These are phyloP conservation scores for Collybiopsis confluens DNA, from an alignment of 768 basidiomycete genomes.

Conservation along the genomic window DNA sequence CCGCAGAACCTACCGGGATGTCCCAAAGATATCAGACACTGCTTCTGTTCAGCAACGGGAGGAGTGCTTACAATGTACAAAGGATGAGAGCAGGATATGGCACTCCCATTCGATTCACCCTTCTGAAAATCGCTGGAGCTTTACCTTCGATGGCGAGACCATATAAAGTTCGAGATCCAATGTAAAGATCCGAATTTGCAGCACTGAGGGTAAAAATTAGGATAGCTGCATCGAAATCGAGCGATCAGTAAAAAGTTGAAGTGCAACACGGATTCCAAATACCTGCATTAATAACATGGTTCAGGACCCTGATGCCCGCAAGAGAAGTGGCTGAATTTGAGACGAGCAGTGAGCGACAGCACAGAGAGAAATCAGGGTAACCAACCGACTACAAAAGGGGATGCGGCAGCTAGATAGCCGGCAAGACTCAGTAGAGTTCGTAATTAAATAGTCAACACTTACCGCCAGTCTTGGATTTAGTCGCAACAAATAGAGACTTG, in stretches of 20 bases:
- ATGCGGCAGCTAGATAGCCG: constrained; percentile 42
- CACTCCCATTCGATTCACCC: constrained; percentile 44
- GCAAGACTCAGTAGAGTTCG: neutral
- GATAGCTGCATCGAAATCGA: too few relatives aligned
- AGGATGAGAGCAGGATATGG: constrained; percentile 43
- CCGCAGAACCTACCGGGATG: constrained; percentile 34
- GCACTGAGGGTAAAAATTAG: constrained; percentile 63
- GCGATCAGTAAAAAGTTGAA: too few relatives aligned
- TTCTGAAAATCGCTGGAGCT: constrained; percentile 37
- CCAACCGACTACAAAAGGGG: constrained; percentile 57
- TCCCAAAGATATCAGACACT: neutral
- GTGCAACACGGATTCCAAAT: too few relatives aligned
- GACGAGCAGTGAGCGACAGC: neutral
- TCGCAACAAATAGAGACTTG: constrained; percentile 41
- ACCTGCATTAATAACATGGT: constrained; percentile 67
- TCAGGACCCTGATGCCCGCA: constrained; percentile 54
- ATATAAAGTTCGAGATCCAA: constrained; percentile 46
- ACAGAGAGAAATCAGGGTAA: neutral
- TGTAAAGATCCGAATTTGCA: constrained; percentile 31
- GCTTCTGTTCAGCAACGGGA: too few relatives aligned
- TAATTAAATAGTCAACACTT: neutral
- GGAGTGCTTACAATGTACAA: constrained; percentile 49
- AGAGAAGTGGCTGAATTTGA: constrained; percentile 25
- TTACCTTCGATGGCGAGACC: constrained; percentile 50
- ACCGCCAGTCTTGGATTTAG: constrained; percentile 37